Percentiles rank a stretch among this genome's conserved stretches.
Conservation (phyloP, 306 rosid genomes). For the Leucaena leucocephala region DNA sequence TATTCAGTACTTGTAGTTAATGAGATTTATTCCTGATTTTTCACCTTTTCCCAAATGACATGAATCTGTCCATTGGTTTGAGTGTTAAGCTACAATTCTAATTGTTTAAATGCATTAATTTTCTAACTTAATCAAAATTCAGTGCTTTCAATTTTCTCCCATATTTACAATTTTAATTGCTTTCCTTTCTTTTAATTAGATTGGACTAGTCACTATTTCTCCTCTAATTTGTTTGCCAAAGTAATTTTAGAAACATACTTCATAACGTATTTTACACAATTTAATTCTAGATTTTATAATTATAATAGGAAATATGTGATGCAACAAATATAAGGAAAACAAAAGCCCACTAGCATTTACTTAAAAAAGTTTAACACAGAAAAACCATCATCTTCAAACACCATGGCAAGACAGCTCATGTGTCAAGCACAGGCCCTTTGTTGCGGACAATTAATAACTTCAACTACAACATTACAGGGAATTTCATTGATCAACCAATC, state of each 20-base stretch:
- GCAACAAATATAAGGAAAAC: neutral
- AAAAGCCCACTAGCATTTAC: neutral
- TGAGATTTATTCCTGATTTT: neutral
- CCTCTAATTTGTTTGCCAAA: neutral
- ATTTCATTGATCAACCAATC: neutral
- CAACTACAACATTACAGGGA: neutral
- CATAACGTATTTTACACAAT: neutral
- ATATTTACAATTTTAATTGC: neutral
- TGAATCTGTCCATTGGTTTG: neutral
- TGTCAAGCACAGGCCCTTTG: neutral
- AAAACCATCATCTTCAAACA: too few species aligned
- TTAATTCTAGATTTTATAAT: neutral
- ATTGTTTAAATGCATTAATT: neutral
- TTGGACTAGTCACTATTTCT: neutral
- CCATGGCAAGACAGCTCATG: neutral
- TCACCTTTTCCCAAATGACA: neutral
- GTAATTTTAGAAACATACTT: neutral
- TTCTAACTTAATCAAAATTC: neutral
- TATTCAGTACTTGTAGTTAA: neutral
- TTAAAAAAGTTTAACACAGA: too few species aligned
- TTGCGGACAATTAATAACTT: neutral
- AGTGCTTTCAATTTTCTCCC: neutral
- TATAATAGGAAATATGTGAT: neutral
- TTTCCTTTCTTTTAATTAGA: neutral
- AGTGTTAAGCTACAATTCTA: neutral